Conservation (phyloP, 78 protist genomes). For the Tieghemostelium lacteum region DNA sequence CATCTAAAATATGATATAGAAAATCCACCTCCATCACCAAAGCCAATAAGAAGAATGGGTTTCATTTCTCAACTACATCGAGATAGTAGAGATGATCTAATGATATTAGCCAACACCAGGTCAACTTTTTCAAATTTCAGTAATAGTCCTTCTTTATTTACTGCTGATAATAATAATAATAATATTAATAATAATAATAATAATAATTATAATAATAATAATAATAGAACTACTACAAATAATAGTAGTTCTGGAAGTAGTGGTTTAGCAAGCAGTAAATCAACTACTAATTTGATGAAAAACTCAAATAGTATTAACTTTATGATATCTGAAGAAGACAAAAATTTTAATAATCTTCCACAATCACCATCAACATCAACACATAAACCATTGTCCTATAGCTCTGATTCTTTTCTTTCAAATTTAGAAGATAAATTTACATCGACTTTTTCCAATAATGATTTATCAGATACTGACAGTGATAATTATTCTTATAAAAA, state of each 20-base stretch:
- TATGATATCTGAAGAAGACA: neutral
- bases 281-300: neutral
- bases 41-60: constrained; percentile 36
- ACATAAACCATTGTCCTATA: neutral
- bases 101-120: too few species aligned
- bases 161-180: neutral
- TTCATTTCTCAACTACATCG: constrained; percentile 8
- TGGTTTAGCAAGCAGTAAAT: too few species aligned
- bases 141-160: too few species aligned
- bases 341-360: too few species aligned
- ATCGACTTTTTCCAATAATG: neutral
- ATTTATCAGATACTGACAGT: neutral
- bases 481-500: neutral
- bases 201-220: constrained; percentile 1
- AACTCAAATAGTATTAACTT: neutral
- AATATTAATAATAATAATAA: constrained; percentile 1
- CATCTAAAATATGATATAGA: constrained; percentile 19
- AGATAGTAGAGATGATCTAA: constrained; percentile 29
- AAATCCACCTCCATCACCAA: constrained; percentile 55
- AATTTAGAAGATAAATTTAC: neutral
- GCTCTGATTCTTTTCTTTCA: neutral
- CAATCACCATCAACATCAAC: neutral
- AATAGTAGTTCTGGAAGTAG: neutral
- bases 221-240: neutral
- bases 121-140: too few species aligned